phyloP scores from a whole-genome alignment of 495 filamentous ascomycete species.

The Acidomyces sp. region DNA sequence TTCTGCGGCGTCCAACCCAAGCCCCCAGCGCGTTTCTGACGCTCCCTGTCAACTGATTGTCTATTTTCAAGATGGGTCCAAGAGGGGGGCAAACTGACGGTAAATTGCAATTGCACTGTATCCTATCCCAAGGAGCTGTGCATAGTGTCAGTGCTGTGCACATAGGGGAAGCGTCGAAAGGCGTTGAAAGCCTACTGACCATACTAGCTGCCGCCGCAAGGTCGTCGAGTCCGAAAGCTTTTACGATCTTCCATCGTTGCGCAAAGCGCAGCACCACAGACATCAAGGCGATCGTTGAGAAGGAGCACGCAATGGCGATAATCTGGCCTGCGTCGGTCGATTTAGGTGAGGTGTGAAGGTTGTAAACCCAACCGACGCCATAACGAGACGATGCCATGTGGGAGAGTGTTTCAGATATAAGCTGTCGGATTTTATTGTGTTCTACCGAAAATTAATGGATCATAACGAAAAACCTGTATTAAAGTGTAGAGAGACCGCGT shows the following conservation, averaged over 20 bases:
- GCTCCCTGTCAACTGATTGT: too few relatives aligned
- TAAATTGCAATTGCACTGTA: conserved; percentile 5
- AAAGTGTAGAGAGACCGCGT: too few relatives aligned
- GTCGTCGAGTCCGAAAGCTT: conserved; percentile 6
- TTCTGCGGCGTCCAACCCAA: neutral
- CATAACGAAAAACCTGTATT: too few relatives aligned
- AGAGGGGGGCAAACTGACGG: too few relatives aligned
- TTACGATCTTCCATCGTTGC: neutral
- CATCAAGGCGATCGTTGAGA: neutral
- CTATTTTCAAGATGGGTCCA: too few relatives aligned
- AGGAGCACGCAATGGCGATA: conserved; percentile 2
- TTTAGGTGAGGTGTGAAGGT: neutral
- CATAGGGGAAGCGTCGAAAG: too few relatives aligned
- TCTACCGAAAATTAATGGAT: too few relatives aligned
- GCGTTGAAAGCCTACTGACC: too few relatives aligned
- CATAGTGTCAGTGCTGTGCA: too few relatives aligned
- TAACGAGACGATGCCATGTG: neutral
- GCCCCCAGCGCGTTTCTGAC: conserved; percentile 6
- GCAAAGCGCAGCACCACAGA: neutral
- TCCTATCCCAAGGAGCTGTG: conserved; percentile 4
- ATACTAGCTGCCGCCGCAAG: neutral
- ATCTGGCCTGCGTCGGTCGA: conserved; percentile 1
- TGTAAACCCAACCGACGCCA: conserved; percentile 6
- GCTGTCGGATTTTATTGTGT: too few relatives aligned
- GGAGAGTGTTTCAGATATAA: too few relatives aligned